Base-by-base conservation (phyloP, 257 asterid genomes). In the Knoxia roxburghii region DNA sequence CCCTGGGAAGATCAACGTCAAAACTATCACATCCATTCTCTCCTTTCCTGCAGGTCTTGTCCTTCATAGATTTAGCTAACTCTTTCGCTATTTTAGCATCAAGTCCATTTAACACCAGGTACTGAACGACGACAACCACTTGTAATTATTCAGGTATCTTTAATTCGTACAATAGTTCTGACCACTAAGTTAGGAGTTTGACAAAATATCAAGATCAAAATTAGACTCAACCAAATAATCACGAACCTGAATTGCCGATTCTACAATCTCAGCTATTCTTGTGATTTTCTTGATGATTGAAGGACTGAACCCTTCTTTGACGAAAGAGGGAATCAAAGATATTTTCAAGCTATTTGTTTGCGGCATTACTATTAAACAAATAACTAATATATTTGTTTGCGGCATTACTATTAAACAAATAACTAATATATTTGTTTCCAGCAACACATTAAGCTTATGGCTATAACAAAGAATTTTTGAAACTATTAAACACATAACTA, bases 21-120 rank as follows among this genome's bases (percentile, higher is more conserved):
- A 91, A 91, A 30, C 61, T 49, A 69, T 78, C 85, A 85, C 84
- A 87, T 2, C 97, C 95, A 57, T 75, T 82, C 2, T 91, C 96
- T 6, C 82, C 85, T 10, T 55, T 68, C 75, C 98, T 84, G 6
- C 94, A 59, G 1, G 89, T 92, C 59, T 61, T 83, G 69, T 91
- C 98, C 85, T 87, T 91, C 79, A 91, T 83, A 10, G 95, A 77
- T 72, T 77, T 76, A 0, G 98, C 90, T 51, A 91, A 66, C 11
- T 85, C 95, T 67, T 75, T 84, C 6, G 98, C 69, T 41, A 35
- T 58, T 68, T 65, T 81, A 12, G 69, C 73, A 4, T 87, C 92
- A 30, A 84, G 83, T 0, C 68, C 77, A 14, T 80, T 78, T 1
- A 32, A 68, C 4, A 84, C 80, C 0, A 85, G 23, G 40, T 81